Percentiles rank a stretch among this genome's conserved stretches.
Evolutionary conservation across 129 eudicot species (phyloP).

Genomic region (Arctium lappa): DNA sequence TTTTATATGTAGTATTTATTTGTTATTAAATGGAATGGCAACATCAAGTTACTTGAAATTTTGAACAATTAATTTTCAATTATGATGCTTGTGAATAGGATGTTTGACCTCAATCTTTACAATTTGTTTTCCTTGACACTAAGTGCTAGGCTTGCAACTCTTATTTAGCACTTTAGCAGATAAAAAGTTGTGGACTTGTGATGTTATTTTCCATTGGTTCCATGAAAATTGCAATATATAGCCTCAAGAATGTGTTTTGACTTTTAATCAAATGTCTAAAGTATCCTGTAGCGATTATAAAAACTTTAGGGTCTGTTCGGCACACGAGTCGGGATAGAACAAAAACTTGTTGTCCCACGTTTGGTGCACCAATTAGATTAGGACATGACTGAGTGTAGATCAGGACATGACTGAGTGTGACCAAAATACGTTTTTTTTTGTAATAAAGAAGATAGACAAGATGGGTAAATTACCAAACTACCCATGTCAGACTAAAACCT

Average conservation of each 20-base stretch:
- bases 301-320: background rate
- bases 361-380: background rate
- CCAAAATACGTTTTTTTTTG: no score
- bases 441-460: background rate
- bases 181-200: background rate
- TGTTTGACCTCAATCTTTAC: background rate
- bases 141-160: background rate
- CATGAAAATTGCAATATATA: background rate
- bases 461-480: background rate
- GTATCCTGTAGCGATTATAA: background rate
- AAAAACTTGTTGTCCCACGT: background rate
- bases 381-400: no score
- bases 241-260: background rate
- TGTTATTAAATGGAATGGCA: constrained; percentile 12
- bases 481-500: background rate
- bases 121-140: background rate
- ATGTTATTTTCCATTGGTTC: background rate
- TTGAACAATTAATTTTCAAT: background rate
- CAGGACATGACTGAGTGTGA: no score
- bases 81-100: background rate
- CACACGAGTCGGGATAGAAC: background rate
- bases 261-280: constrained; percentile 4
- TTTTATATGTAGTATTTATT: background rate
- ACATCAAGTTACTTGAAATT: constrained; percentile 13
- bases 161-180: background rate